Conservation (phyloP, 169 alveolate species). For the Besnoitia besnoiti region DNA sequence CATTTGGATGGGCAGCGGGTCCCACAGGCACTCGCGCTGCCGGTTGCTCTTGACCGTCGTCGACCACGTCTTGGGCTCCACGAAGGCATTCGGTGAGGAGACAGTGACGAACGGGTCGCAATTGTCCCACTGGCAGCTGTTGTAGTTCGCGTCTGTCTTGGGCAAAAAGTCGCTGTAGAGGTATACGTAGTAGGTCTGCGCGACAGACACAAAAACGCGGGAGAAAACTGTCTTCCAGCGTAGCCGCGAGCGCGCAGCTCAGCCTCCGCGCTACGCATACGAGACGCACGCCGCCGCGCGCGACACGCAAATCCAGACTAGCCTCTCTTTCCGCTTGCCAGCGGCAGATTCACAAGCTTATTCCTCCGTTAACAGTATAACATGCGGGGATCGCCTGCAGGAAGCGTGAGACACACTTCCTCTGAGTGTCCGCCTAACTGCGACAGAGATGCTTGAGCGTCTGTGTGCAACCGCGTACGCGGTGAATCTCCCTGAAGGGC, state of each 20-base stretch:
- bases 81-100: not conserved
- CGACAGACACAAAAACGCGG: too few relatives aligned
- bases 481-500: not conserved
- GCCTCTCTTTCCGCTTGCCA: too few relatives aligned
- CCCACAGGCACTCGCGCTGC: slow-evolving; percentile 65
- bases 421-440: not conserved
- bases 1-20: slow-evolving; percentile 45
- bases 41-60: slow-evolving; percentile 55
- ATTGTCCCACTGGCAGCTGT: slow-evolving; percentile 53
- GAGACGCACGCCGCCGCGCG: too few relatives aligned
- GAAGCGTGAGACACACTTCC: not conserved
- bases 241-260: too few relatives aligned
- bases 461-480: not conserved
- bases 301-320: too few relatives aligned
- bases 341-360: too few relatives aligned
- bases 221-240: too few relatives aligned
- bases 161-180: slow-evolving; percentile 58
- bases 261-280: too few relatives aligned
- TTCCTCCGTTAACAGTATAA: not conserved
- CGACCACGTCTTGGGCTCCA: slow-evolving; percentile 27
- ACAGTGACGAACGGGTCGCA: slow-evolving; percentile 62
- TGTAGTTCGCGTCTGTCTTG: slow-evolving; percentile 55
- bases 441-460: not conserved
- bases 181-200: slow-evolving; percentile 61
- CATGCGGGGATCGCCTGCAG: not conserved